Evolutionary conservation across 495 filamentous ascomycete genomes (phyloP).

Genomic region (Lentithecium fluviatile): DNA sequence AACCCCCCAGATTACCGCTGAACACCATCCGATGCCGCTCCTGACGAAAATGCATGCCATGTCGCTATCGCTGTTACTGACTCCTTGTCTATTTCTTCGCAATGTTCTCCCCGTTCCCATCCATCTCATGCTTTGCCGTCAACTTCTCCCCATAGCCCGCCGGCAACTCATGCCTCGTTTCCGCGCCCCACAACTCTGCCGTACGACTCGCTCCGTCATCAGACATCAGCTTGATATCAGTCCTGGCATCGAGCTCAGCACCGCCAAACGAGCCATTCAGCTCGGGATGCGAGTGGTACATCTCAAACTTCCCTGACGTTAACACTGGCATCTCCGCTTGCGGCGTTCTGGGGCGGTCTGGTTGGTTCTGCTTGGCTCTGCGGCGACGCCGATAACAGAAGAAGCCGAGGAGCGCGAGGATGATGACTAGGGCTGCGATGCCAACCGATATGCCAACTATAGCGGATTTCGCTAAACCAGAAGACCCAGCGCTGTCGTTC

Average conservation of each 20-base stretch:
- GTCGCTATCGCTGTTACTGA: too few relatives aligned
- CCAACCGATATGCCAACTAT: background rate
- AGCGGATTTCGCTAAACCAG: background rate
- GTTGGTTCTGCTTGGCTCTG: background rate
- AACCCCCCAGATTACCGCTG: too few relatives aligned
- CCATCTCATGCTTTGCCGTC: background rate
- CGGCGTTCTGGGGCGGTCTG: background rate
- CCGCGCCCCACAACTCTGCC: background rate
- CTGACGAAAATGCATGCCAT: too few relatives aligned
- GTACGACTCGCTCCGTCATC: background rate
- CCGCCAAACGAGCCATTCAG: background rate
- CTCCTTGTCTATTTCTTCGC: too few relatives aligned
- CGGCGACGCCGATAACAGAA: background rate
- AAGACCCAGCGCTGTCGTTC: background rate
- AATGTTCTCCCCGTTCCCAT: background rate
- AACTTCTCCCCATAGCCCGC: background rate
- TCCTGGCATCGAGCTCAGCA: background rate
- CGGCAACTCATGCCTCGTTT: background rate
- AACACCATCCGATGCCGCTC: too few relatives aligned
- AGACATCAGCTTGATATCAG: background rate
- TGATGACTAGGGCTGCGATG: background rate
- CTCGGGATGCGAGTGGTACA: background rate
- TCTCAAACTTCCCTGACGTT: background rate
- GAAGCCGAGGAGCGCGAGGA: background rate
- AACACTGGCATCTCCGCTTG: background rate